Evolutionary conservation across 179 eudicot species (phyloP), one percentile per base, ranked within the genome.

Genomic region (Gypsophila paniculata): DNA sequence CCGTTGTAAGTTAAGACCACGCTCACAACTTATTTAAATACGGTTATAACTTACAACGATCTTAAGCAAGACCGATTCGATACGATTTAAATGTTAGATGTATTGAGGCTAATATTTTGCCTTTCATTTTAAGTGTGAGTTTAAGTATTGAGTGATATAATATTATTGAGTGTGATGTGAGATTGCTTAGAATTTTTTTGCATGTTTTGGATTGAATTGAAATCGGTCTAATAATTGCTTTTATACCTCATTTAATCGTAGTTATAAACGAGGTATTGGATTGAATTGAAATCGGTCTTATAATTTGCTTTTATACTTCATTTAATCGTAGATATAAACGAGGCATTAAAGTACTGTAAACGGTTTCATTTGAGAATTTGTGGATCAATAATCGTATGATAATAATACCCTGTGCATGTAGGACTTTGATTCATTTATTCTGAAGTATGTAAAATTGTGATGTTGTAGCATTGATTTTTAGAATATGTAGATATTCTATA

Each of bases 351-450:
- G 34, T 29, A 4, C 4, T 29, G 34, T 29, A 29, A 4, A 29
- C 34, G 34, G 34, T 29, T 29, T 29, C 34, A 29, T 29, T 29
- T 29, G 34, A 29, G 34, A 29, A 29, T 29, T 29, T 29, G n/a
- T 29, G 34, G 34, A 29, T 42, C 46, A 8, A 5, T 18, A 18
- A 22, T 46, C 18, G 2, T 7, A 51, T 21, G 25, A 21, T 15
- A 42, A 49, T 34, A 46, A 25, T 8, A 34, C 4, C 61, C 19
- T 63, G 32, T 78, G 80, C 69, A 68, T 78, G 71, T 78, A 42
- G 14, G 70, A 61, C 23, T 39, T 68, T 73, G 77, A 70, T 74
- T 36, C 52, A 49, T 36, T 42, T 6, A 12, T 60, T 67, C 29
- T 39, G 42, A 1, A 67, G 51, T 52, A 59, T 25, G 18, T 19